phyloP scores from a whole-genome alignment of 164 flowering plant species.

The Dillenia suffruticosa region DNA sequence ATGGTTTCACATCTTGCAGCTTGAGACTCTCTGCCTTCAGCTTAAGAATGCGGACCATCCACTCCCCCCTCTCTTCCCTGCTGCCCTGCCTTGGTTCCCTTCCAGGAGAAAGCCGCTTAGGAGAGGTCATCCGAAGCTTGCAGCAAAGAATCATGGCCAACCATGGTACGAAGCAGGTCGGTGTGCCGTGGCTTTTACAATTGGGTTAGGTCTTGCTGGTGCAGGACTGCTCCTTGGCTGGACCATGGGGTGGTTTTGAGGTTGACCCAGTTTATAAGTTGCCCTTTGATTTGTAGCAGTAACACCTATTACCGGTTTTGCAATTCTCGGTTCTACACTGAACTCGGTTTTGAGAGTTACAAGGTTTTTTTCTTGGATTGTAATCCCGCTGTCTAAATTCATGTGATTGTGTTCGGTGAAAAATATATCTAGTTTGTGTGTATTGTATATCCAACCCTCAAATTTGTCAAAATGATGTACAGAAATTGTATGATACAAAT shows the following conservation, averaged over 20 bases:
- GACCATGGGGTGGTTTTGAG: constrained; percentile 61
- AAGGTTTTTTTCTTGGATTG: too few relatives aligned
- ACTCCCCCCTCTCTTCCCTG: constrained; percentile 24
- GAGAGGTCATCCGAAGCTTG: constrained; percentile 26
- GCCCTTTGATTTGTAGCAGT: too few relatives aligned
- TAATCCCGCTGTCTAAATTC: too few relatives aligned
- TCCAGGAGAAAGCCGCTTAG: constrained; percentile 17
- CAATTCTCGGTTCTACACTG: too few relatives aligned
- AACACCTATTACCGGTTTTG: too few relatives aligned
- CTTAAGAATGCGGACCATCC: constrained; percentile 32
- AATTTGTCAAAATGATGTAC: too few relatives aligned
- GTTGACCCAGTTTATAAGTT: too few relatives aligned
- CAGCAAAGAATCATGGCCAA: constrained; percentile 19
- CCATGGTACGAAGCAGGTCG: constrained; percentile 17
- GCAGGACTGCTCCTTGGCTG: constrained; percentile 76
- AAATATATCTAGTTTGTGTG: too few relatives aligned
- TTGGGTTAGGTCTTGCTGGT: constrained; percentile 66
- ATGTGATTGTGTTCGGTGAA: too few relatives aligned
- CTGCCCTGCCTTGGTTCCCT: constrained; percentile 36
- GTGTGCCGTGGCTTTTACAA: constrained; percentile 39
- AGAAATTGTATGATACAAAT: too few relatives aligned
- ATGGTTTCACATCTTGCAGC: constrained; percentile 64
- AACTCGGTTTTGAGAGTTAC: too few relatives aligned
- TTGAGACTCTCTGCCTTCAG: constrained; percentile 47
- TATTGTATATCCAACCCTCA: too few relatives aligned